Conservation (phyloP, 2,329 filamentous ascomycete genomes). For the Graphium sp. region DNA sequence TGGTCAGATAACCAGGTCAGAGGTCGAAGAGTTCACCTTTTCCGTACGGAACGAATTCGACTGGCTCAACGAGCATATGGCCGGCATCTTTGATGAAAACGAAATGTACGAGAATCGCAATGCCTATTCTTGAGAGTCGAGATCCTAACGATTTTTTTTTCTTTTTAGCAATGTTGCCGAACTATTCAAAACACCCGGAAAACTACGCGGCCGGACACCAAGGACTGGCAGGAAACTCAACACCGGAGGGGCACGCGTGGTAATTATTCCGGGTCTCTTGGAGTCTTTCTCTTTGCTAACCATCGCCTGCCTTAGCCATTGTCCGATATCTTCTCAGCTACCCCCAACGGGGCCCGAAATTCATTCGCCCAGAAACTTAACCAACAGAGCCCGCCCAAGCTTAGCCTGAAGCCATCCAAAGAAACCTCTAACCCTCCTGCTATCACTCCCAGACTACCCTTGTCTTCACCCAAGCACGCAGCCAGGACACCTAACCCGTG, state of each 20-base stretch:
- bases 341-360: conserved; percentile 34
- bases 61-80: conserved; percentile 98
- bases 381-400: conserved; percentile 36
- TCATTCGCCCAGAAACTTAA: conserved; percentile 31
- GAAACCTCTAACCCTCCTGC: conserved; percentile 4
- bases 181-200: conserved; percentile 88
- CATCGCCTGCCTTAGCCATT: conserved; percentile 30
- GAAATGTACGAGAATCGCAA: conserved; percentile 45
- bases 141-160: background rate
- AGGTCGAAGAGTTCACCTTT: conserved; percentile 86
- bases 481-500: conserved; percentile 9
- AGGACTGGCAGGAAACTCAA: conserved; percentile 49
- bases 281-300: conserved; percentile 1
- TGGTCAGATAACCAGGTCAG: conserved; percentile 56
- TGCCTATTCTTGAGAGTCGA: background rate
- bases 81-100: conserved; percentile 74
- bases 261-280: conserved; percentile 25
- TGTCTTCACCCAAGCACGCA: conserved; percentile 9
- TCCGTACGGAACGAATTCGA: conserved; percentile 87
- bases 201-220: conserved; percentile 67
- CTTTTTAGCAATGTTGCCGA: conserved; percentile 65
- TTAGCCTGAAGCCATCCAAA: conserved; percentile 12
- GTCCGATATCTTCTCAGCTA: conserved; percentile 39
- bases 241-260: conserved; percentile 41
- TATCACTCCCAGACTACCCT: conserved; percentile 3